Evolutionary conservation across 2,329 filamentous ascomycete species (phyloP).

Genomic region (Epichloe elymi): DNA sequence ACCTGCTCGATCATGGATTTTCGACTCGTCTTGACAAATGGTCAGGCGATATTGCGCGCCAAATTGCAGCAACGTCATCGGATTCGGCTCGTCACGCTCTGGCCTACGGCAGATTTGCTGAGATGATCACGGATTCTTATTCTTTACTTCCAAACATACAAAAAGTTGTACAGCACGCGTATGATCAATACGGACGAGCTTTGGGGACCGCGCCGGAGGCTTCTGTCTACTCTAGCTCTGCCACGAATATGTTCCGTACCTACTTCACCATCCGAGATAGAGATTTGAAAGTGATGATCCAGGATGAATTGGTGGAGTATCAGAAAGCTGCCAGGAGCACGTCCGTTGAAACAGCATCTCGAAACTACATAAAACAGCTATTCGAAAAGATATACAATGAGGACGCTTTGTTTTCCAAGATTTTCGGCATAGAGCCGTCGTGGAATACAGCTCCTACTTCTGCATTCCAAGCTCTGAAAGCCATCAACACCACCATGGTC

Average conservation of each 20-base stretch:
- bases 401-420: constrained; percentile 35
- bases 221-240: constrained; percentile 40
- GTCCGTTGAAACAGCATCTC: constrained; percentile 39
- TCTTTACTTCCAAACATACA: constrained; percentile 43
- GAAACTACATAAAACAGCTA: constrained; percentile 46
- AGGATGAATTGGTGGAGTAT: constrained; percentile 42
- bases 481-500: constrained; percentile 35
- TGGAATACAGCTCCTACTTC: constrained; percentile 37
- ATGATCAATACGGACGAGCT: constrained; percentile 36
- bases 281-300: constrained; percentile 37
- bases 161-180: constrained; percentile 35
- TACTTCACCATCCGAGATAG: constrained; percentile 41
- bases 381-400: constrained; percentile 46
- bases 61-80: constrained; percentile 41
- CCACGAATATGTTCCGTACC: constrained; percentile 39
- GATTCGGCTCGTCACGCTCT: constrained; percentile 47
- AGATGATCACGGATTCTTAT: constrained; percentile 43
- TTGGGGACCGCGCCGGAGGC: constrained; percentile 28
- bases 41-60: constrained; percentile 39
- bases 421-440: constrained; percentile 43
- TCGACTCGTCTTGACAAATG: constrained; percentile 38
- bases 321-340: constrained; percentile 35
- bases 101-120: constrained; percentile 46
- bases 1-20: constrained; percentile 47
- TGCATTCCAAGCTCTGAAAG: constrained; percentile 36